Conservation (phyloP, 23 red algal species). For the Gracilariopsis chorda region DNA sequence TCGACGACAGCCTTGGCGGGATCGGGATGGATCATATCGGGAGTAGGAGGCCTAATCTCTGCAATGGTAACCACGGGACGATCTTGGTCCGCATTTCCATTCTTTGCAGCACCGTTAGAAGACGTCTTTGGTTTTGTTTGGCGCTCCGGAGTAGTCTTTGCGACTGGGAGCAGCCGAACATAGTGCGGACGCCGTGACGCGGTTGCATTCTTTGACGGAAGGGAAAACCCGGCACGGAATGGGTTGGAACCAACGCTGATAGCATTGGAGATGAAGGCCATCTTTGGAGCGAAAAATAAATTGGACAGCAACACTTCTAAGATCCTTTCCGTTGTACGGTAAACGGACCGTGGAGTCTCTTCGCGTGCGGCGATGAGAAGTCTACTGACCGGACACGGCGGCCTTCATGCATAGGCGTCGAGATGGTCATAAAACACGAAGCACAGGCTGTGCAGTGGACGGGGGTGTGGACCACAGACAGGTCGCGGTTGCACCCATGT, state of each 20-base stretch:
- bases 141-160: not conserved
- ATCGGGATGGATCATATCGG: constrained; percentile 47
- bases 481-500: not conserved
- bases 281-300: not conserved
- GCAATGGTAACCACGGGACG: not conserved
- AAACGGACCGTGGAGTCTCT: too few species aligned
- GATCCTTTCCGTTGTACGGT: too few species aligned
- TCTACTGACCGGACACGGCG: not conserved
- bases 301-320: too few species aligned
- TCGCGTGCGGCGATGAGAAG: not conserved
- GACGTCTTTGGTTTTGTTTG: not conserved
- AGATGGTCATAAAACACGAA: not conserved
- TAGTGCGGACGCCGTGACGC: not conserved
- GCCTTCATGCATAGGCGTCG: not conserved
- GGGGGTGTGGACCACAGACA: not conserved
- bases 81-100: not conserved
- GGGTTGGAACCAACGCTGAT: not conserved
- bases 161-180: not conserved
- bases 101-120: not conserved
- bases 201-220: not conserved
- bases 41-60: not conserved
- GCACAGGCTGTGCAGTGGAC: not conserved
- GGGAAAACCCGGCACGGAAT: not conserved
- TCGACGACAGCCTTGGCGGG: constrained; percentile 25
- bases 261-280: not conserved